phyloP scores from a whole-genome alignment of 805 yeast species.

The Nakazawaea ishiwadae region DNA sequence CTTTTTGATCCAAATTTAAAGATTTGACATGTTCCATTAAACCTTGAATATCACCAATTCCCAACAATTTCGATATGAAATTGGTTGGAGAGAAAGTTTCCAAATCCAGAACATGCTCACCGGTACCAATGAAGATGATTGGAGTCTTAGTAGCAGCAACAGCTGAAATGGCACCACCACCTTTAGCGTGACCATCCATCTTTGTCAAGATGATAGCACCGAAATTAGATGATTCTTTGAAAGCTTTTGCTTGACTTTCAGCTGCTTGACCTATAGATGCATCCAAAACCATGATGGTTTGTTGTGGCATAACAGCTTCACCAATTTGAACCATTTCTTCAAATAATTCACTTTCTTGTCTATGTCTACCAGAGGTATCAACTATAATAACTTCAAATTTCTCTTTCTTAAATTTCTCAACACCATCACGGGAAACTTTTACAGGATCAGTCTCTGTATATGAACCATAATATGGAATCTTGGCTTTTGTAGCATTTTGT shows the following conservation, averaged over 20 bases:
- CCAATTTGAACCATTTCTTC: constrained; percentile 94
- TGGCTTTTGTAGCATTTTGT: constrained; percentile 94
- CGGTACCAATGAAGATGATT: constrained; percentile 94
- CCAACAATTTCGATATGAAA: constrained; percentile 86
- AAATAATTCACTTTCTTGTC: constrained; percentile 87
- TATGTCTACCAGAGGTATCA: constrained; percentile 97
- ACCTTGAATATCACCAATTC: constrained; percentile 94
- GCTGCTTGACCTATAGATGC: constrained; percentile 99
- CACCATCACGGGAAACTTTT: constrained; percentile 87
- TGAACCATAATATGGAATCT: constrained; percentile 91
- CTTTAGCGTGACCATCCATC: constrained; percentile 98
- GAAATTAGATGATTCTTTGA: constrained; percentile 87
- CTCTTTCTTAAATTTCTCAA: constrained; percentile 82
- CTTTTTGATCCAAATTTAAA: constrained; percentile 82
- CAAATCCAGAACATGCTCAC: constrained; percentile 91
- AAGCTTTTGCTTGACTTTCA: constrained; percentile 89
- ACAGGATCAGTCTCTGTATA: constrained; percentile 96
- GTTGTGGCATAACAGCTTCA: constrained; percentile 84
- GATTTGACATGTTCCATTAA: constrained; percentile 91
- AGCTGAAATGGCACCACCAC: constrained; percentile 99
- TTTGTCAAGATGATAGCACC: constrained; percentile 94
- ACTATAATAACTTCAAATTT: constrained; percentile 91
- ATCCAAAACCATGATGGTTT: constrained; percentile 95
- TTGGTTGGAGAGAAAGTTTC: constrained; percentile 88
- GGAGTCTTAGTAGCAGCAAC: constrained; percentile 97